Evolutionary conservation across 192 early-diverging fungal species (phyloP).

Genomic region (Umbelopsis sp.): DNA sequence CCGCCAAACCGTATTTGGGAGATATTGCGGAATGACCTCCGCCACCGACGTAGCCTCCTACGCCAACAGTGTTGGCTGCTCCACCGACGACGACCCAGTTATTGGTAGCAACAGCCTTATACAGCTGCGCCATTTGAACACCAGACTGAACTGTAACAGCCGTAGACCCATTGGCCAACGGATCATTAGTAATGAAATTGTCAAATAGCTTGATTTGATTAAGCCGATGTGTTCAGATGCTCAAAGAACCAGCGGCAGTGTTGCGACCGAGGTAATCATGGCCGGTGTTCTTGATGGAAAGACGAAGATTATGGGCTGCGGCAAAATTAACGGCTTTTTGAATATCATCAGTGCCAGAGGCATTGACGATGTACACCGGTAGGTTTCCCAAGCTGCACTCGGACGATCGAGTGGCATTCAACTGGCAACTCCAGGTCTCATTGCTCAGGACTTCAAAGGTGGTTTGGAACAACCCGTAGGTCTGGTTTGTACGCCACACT

Average conservation of each 20-base stretch:
- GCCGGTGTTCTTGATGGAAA: constrained; percentile 60
- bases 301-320: constrained; percentile 40
- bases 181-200: constrained; percentile 31
- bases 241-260: constrained; percentile 45
- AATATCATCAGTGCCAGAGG: constrained; percentile 31
- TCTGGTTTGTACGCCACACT: not conserved
- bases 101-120: not conserved
- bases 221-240: constrained; percentile 50
- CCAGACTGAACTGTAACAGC: constrained; percentile 35
- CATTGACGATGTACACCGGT: constrained; percentile 39
- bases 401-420: not conserved
- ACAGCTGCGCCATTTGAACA: constrained; percentile 30
- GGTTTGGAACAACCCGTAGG: not conserved
- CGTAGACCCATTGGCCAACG: not conserved
- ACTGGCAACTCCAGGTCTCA: not conserved
- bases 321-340: constrained; percentile 39
- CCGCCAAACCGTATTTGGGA: constrained; percentile 45
- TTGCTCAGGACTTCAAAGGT: not conserved
- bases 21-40: constrained; percentile 50
- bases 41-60: constrained; percentile 33
- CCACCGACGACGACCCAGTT: constrained; percentile 20
- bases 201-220: constrained; percentile 33
- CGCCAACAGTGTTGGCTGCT: not conserved
- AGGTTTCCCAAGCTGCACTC: constrained; percentile 35
- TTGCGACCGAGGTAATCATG: constrained; percentile 52